Evolutionary conservation across 202 grass and related monocot species (phyloP).

Genomic region (Musa balbisiana): DNA sequence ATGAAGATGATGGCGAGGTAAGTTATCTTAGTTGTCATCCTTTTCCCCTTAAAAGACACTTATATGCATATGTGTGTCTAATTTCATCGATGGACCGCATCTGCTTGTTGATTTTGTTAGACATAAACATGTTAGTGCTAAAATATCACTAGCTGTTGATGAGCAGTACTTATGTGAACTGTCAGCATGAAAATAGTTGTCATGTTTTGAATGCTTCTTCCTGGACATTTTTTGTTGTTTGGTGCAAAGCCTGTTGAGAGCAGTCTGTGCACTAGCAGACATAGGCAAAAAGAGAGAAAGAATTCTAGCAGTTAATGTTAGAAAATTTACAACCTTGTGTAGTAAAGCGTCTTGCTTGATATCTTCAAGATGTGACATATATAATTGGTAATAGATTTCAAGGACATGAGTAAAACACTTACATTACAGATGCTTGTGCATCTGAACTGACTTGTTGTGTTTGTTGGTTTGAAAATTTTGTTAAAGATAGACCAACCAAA

Average conservation of each 20-base stretch:
- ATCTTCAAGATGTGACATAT: too few species aligned
- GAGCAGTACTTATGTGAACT: neutral
- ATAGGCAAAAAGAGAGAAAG: neutral
- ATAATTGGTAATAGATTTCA: too few species aligned
- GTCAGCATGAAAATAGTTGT: neutral
- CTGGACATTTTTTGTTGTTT: neutral
- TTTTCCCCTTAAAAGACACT: neutral
- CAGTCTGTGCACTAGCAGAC: neutral
- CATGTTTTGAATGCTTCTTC: neutral
- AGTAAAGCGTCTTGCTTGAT: too few species aligned
- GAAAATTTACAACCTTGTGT: too few species aligned
- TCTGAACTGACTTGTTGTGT: too few species aligned
- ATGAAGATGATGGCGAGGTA: slow-evolving; percentile 21
- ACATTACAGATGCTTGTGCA: too few species aligned
- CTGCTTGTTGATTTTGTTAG: neutral
- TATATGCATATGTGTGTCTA: neutral
- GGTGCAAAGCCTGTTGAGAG: neutral
- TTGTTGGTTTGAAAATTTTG: too few species aligned
- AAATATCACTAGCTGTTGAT: neutral
- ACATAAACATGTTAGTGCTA: neutral
- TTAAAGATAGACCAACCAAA: too few species aligned
- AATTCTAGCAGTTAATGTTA: neutral
- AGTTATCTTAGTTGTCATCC: neutral
- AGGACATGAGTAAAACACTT: too few species aligned
- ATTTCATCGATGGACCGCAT: neutral